These are phyloP conservation scores for Hypoxylon cercidicola DNA, from an alignment of 495 filamentous ascomycete genomes.

Conservation along the genomic window DNA sequence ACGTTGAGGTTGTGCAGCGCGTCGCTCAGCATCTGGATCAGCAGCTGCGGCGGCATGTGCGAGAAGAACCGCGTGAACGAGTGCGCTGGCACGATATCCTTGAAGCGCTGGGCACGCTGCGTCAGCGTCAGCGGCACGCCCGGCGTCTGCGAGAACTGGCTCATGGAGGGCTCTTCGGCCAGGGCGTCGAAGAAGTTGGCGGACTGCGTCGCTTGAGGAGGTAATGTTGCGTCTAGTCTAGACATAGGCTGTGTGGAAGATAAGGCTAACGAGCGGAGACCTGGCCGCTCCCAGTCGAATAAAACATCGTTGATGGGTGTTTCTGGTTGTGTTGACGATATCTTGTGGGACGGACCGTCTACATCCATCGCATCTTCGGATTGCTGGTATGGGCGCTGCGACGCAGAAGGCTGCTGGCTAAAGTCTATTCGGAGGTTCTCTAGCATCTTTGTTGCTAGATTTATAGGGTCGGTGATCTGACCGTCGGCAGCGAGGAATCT, in stretches of 20 bases:
- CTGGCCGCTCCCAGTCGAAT: slow-evolving; percentile 81
- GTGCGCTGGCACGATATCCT: slow-evolving; percentile 83
- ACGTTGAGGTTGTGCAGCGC: slow-evolving; percentile 86
- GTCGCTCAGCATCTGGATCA: slow-evolving; percentile 82
- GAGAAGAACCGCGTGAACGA: slow-evolving; percentile 93
- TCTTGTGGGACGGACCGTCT: slow-evolving; percentile 50
- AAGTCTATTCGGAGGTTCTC: slow-evolving; percentile 94
- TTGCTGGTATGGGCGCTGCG: slow-evolving; percentile 55
- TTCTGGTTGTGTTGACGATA: slow-evolving; percentile 84
- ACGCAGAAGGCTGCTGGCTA: slow-evolving; percentile 69
- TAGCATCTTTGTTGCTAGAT: slow-evolving; percentile 91
- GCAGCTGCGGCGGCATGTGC: slow-evolving; percentile 75
- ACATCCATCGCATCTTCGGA: slow-evolving; percentile 65
- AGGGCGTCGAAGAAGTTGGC: slow-evolving; percentile 68
- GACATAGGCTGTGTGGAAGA: slow-evolving; percentile 66
- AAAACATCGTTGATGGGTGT: slow-evolving; percentile 71
- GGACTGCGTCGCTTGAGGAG: slow-evolving; percentile 45
- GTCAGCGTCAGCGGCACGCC: slow-evolving; percentile 83
- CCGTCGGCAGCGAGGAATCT: slow-evolving; percentile 77
- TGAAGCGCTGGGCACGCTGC: slow-evolving; percentile 86
- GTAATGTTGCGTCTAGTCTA: slow-evolving; percentile 43
- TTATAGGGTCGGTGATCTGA: slow-evolving; percentile 79
- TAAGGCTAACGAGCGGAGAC: slow-evolving; percentile 57
- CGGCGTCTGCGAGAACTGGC: slow-evolving; percentile 86
- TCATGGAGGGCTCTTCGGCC: slow-evolving; percentile 89